Percentiles rank a stretch among this genome's conserved stretches.
Conservation (phyloP, 495 filamentous ascomycete genomes). For the Penicillium pancosmium region DNA sequence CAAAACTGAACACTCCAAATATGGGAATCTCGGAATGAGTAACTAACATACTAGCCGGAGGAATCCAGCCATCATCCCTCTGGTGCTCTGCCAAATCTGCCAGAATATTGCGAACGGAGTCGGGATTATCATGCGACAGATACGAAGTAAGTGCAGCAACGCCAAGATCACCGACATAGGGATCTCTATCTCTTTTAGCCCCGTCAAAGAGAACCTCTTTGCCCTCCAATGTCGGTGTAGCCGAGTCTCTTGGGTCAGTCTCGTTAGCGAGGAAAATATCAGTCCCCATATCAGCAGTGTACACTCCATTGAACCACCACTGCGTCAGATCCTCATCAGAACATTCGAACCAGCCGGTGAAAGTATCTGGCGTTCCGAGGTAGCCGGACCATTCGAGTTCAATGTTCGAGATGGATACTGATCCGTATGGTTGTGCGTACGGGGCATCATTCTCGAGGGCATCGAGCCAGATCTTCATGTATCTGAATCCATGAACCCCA, state of each 20-base stretch:
- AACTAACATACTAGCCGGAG: conserved; percentile 45
- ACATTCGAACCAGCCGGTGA: conserved; percentile 50
- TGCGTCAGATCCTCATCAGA: conserved; percentile 49
- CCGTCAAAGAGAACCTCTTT: conserved; percentile 49
- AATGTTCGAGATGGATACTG: conserved; percentile 38
- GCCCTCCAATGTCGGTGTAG: conserved; percentile 37
- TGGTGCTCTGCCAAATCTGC: conserved; percentile 50
- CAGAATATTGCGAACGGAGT: conserved; percentile 42
- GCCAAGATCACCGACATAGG: conserved; percentile 51
- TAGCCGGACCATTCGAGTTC: conserved; percentile 42
- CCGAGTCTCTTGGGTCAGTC: conserved; percentile 40
- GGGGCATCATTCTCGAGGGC: conserved; percentile 41
- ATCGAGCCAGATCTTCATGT: conserved; percentile 47
- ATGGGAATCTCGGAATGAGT: neutral
- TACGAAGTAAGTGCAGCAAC: conserved; percentile 47
- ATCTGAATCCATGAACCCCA: conserved; percentile 52
- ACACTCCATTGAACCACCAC: conserved; percentile 52
- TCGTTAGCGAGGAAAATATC: conserved; percentile 39
- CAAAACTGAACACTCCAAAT: neutral
- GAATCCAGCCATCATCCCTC: conserved; percentile 52
- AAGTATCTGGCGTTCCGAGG: conserved; percentile 46
- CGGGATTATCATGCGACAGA: conserved; percentile 41
- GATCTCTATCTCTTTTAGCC: conserved; percentile 51
- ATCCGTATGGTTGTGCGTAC: conserved; percentile 40
- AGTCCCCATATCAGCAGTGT: conserved; percentile 49